Evolutionary conservation across 352 stramenopile species (phyloP).

Genomic region (Phytophthora citricola): DNA sequence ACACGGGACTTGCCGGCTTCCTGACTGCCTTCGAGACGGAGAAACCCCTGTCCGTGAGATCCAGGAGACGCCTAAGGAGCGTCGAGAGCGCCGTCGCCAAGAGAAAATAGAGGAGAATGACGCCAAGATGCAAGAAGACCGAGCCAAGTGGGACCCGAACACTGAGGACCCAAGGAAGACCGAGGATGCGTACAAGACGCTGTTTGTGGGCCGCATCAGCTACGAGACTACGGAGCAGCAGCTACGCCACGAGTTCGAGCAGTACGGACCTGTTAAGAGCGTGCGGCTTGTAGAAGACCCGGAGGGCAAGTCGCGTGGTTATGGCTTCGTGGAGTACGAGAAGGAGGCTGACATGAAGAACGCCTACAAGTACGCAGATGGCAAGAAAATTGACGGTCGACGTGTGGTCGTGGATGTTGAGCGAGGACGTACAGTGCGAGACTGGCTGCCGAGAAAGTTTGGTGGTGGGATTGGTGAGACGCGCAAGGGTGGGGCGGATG

Average conservation of each 20-base stretch:
- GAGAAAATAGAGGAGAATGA: constrained; percentile 73
- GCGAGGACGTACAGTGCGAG: constrained; percentile 95
- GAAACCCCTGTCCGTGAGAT: constrained; percentile 61
- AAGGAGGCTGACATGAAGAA: constrained; percentile 96
- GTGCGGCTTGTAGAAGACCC: constrained; percentile 89
- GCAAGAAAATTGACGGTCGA: constrained; percentile 97
- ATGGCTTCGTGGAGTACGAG: constrained; percentile 99
- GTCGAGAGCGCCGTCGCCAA: constrained; percentile 59
- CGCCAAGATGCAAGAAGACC: constrained; percentile 67
- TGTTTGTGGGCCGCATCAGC: constrained; percentile 97
- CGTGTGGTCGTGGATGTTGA: constrained; percentile 98
- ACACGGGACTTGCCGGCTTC: constrained; percentile 62
- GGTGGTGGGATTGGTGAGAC: constrained; percentile 94
- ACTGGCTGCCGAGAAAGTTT: constrained; percentile 96
- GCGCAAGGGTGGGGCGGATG: constrained; percentile 73
- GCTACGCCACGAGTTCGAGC: constrained; percentile 96
- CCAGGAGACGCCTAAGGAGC: constrained; percentile 82
- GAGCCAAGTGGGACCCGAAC: constrained; percentile 78
- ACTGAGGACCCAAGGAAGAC: constrained; percentile 72
- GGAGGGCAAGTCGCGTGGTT: constrained; percentile 93
- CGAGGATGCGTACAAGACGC: constrained; percentile 96
- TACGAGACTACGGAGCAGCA: constrained; percentile 99
- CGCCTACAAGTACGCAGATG: constrained; percentile 95
- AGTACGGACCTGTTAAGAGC: constrained; percentile 92
- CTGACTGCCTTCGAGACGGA: constrained; percentile 64